Evolutionary conservation across 2,329 filamentous ascomycete genomes (phyloP).

Genomic region (Botryotinia convoluta): DNA sequence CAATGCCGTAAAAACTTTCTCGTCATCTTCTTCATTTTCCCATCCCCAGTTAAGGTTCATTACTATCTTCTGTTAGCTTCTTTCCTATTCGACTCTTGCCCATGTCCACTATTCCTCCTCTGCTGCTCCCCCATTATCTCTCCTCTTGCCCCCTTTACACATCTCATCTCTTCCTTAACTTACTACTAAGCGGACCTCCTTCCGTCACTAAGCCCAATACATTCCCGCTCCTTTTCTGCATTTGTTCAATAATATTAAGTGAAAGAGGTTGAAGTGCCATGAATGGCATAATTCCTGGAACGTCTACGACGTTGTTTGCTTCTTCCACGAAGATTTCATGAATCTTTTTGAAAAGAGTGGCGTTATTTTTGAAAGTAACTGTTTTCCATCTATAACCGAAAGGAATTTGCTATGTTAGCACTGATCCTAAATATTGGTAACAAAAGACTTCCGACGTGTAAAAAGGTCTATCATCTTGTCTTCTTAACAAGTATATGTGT

Average conservation of each 20-base stretch:
- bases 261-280: background rate
- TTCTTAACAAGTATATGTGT: background rate
- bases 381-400: background rate
- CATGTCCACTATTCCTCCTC: background rate
- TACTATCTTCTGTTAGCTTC: background rate
- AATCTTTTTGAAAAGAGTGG: background rate
- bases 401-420: background rate
- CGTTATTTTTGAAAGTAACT: constrained; percentile 2
- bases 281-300: background rate
- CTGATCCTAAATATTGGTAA: background rate
- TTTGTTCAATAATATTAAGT: background rate
- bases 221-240: background rate
- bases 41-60: background rate
- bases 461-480: background rate
- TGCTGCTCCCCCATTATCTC: background rate
- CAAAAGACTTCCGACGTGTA: background rate
- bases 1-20: background rate
- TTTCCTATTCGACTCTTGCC: background rate
- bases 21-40: background rate
- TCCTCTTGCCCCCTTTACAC: background rate
- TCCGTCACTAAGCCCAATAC: background rate
- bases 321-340: background rate
- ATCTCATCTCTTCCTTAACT: background rate
- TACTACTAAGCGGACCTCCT: background rate
- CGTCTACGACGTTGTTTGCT: background rate